Conservation (phyloP, 495 filamentous ascomycete genomes). For the Podospora comata region DNA sequence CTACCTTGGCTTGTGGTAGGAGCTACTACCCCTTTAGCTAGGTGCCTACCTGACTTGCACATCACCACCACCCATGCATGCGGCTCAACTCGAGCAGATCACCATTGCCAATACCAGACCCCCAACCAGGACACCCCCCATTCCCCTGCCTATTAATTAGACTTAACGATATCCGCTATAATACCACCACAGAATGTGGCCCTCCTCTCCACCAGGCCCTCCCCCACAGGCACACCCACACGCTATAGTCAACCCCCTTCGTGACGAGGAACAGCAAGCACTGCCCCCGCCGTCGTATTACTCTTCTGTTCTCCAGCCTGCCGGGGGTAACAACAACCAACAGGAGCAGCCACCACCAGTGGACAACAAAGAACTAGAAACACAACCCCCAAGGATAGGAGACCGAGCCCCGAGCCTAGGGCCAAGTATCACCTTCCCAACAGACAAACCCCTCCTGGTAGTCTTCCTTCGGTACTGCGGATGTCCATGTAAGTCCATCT, state of each 20-base stretch:
- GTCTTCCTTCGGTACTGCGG: conserved; percentile 61
- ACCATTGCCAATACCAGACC: too few species aligned
- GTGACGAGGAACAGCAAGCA: background rate
- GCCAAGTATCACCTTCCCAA: conserved; percentile 39
- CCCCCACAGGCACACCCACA: background rate
- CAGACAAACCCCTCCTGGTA: conserved; percentile 49
- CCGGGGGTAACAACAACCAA: background rate
- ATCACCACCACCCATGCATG: too few species aligned
- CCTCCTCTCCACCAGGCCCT: background rate
- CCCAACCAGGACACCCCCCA: too few species aligned
- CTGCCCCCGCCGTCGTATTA: background rate
- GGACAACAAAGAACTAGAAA: conserved; percentile 10
- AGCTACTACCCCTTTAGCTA: too few species aligned
- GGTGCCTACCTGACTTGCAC: too few species aligned
- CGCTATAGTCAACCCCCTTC: background rate
- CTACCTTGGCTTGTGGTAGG: too few species aligned
- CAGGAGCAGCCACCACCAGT: background rate
- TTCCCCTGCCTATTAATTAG: too few species aligned
- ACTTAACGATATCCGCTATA: too few species aligned
- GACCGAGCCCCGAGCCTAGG: conserved; percentile 44
- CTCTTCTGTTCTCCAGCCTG: background rate
- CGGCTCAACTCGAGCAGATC: too few species aligned
- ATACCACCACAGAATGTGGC: background rate
- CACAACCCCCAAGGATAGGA: conserved; percentile 42
- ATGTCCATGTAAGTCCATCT: conserved; percentile 51